Percentiles rank a stretch among this genome's conserved stretches.
Conservation (phyloP, 2,329 filamentous ascomycete genomes). For the Lachnum nothofagi region DNA sequence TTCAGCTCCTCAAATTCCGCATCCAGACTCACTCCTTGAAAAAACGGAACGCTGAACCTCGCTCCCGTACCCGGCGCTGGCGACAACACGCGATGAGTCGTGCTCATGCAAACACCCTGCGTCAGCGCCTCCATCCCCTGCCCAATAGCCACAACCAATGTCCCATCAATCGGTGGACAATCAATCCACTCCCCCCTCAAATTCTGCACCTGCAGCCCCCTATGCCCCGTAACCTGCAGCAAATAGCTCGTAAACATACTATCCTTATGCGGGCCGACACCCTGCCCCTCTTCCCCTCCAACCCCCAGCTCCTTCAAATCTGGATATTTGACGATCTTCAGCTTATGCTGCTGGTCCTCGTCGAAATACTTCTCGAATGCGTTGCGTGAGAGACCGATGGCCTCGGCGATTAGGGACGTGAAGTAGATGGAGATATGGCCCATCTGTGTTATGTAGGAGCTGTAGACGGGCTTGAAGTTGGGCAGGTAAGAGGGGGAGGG, state of each 20-base stretch:
- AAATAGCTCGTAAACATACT: conserved; percentile 79
- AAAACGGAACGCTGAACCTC: conserved; percentile 78
- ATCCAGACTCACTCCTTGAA: conserved; percentile 78
- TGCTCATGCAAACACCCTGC: conserved; percentile 73
- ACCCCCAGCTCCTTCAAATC: conserved; percentile 58
- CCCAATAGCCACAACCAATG: conserved; percentile 80
- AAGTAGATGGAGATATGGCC: conserved; percentile 66
- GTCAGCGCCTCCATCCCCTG: conserved; percentile 84
- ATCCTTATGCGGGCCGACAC: conserved; percentile 77
- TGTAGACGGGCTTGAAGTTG: conserved; percentile 61
- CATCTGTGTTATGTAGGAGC: conserved; percentile 74
- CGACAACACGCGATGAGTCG: conserved; percentile 78
- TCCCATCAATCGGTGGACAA: conserved; percentile 68
- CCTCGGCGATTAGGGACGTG: conserved; percentile 76
- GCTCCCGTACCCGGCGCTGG: conserved; percentile 65
- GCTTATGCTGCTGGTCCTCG: conserved; percentile 65
- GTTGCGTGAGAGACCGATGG: conserved; percentile 62
- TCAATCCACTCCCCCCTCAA: conserved; percentile 74
- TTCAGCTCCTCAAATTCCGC: conserved; percentile 60
- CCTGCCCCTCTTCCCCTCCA: conserved; percentile 44
- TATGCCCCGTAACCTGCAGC: conserved; percentile 71
- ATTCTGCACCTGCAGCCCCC: conserved; percentile 79
- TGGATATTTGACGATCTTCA: conserved; percentile 85
- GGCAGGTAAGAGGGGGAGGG: conserved; percentile 60
- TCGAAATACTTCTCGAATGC: conserved; percentile 81